Evolutionary conservation across 164 flowering plant genomes (phyloP).

Genomic region (Vitis cinerea): DNA sequence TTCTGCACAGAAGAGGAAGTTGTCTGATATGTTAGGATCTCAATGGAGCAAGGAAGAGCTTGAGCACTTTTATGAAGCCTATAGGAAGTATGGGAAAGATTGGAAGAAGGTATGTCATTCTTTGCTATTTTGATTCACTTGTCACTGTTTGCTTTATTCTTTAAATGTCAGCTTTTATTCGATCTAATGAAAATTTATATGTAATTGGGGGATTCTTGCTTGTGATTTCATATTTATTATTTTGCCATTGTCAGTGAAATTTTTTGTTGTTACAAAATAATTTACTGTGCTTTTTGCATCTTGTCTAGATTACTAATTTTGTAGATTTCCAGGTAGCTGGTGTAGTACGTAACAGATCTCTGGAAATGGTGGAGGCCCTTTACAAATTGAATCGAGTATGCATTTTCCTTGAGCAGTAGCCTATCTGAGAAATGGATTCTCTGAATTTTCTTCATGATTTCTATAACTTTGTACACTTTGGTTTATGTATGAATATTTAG

Average conservation of each 20-base stretch:
- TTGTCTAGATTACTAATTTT: conserved; percentile 6
- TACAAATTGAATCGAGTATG: conserved; percentile 84
- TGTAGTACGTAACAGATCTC: conserved; percentile 63
- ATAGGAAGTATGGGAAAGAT: conserved; percentile 76
- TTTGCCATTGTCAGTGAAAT: too few species aligned
- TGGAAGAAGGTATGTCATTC: conserved; percentile 76
- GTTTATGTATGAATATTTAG: too few species aligned
- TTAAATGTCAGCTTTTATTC: neutral
- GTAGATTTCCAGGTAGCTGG: conserved; percentile 68
- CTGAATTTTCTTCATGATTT: neutral
- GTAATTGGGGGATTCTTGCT: too few species aligned
- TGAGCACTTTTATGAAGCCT: conserved; percentile 82
- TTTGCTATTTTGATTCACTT: neutral
- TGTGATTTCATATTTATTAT: too few species aligned
- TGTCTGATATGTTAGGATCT: conserved; percentile 80
- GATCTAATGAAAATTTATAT: neutral
- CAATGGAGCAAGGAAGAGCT: conserved; percentile 93
- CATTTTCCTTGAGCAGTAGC: conserved; percentile 1
- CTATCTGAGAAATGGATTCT: neutral
- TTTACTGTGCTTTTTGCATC: neutral
- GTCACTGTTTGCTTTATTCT: neutral
- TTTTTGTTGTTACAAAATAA: too few species aligned
- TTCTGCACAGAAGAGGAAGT: conserved; percentile 64
- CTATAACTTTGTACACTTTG: neutral
- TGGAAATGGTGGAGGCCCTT: conserved; percentile 96